A percentile compares a stretch with the other conserved stretches of the same genome.
These are phyloP conservation scores for Termitomyces sp. DNA, from an alignment of 768 basidiomycete genomes.

Conservation along the genomic window DNA sequence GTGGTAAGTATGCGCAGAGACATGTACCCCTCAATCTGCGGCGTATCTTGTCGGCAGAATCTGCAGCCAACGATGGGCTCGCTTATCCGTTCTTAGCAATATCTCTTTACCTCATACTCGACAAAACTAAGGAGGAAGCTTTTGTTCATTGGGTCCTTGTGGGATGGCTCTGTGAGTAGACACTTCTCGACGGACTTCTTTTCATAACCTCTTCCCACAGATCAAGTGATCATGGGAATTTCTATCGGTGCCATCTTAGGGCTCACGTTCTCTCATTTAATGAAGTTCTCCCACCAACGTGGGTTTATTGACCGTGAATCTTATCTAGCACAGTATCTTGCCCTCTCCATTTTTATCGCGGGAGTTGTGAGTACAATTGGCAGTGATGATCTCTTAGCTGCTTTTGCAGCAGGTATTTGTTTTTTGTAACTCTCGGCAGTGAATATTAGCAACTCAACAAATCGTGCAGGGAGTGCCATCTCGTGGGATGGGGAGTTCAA, in stretches of 20 bases:
- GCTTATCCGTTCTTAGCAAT: constrained; percentile 90
- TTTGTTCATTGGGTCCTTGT: constrained; percentile 83
- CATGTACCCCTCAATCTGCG: constrained; percentile 75
- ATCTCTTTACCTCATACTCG: constrained; percentile 79
- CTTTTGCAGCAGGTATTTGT: constrained; percentile 68
- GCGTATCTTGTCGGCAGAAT: constrained; percentile 80
- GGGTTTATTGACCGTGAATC: constrained; percentile 77
- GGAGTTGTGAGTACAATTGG: constrained; percentile 81
- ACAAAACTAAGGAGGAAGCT: constrained; percentile 54
- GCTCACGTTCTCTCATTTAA: constrained; percentile 58
- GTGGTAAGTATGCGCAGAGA: constrained; percentile 62
- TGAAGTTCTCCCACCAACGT: constrained; percentile 60
- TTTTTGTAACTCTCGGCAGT: background rate
- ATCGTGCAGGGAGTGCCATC: constrained; percentile 38
- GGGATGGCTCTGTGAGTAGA: constrained; percentile 66
- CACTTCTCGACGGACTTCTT: background rate
- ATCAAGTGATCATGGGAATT: constrained; percentile 77
- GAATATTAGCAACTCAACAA: background rate
- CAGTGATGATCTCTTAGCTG: constrained; percentile 83
- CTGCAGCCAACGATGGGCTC: constrained; percentile 92
- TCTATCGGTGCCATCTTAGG: constrained; percentile 61
- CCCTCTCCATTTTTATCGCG: constrained; percentile 64
- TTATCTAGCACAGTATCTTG: constrained; percentile 80
- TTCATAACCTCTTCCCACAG: constrained; percentile 27
- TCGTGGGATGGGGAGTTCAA: constrained; percentile 90